Conservation (phyloP, 1,139 yeast species). For the Kodamaea ohmeri region DNA sequence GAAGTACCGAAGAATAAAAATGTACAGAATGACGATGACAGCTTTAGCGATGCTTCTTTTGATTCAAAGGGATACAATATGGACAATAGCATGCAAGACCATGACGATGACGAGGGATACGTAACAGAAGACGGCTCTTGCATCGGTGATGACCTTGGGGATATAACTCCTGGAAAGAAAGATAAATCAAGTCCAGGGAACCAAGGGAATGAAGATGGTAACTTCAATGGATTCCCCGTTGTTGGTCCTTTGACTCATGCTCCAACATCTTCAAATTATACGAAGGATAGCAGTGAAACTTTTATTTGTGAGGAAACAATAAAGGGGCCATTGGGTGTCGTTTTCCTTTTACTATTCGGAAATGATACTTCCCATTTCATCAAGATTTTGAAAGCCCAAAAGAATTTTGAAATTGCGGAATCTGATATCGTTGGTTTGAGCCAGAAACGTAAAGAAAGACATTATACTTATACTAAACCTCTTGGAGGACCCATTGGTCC, state of each 20-base stretch:
- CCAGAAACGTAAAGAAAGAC: slow-evolving; percentile 41
- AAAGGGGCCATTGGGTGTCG: slow-evolving; percentile 79
- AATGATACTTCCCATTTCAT: slow-evolving; percentile 59
- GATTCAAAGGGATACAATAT: slow-evolving; percentile 1
- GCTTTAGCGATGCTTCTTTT: slow-evolving; percentile 10
- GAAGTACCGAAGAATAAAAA: slow-evolving; percentile 9
- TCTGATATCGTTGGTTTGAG: slow-evolving; percentile 42
- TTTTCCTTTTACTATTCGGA: slow-evolving; percentile 71
- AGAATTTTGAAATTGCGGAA: slow-evolving; percentile 64
- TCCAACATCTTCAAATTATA: slow-evolving; percentile 41
- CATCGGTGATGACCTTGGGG: slow-evolving; percentile 11
- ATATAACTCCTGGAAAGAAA: slow-evolving; percentile 11
- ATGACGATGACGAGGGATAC: slow-evolving; percentile 7
- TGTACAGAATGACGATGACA: slow-evolving; percentile 3
- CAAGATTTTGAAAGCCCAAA: slow-evolving; percentile 60
- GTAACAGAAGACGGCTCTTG: slow-evolving; percentile 14
- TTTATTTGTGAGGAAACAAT: slow-evolving; percentile 59
- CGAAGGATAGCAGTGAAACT: slow-evolving; percentile 57
- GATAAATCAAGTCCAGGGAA: slow-evolving; percentile 5
- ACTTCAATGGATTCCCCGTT: slow-evolving; percentile 36
- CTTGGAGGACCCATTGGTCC: slow-evolving; percentile 87
- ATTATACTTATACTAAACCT: slow-evolving; percentile 76
- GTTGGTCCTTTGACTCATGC: slow-evolving; percentile 41
- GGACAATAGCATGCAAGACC: neutral
- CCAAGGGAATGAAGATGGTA: slow-evolving; percentile 4